Evolutionary conservation across 2,329 filamentous ascomycete species (phyloP).

Genomic region (Penicillium sclerotiorum): DNA sequence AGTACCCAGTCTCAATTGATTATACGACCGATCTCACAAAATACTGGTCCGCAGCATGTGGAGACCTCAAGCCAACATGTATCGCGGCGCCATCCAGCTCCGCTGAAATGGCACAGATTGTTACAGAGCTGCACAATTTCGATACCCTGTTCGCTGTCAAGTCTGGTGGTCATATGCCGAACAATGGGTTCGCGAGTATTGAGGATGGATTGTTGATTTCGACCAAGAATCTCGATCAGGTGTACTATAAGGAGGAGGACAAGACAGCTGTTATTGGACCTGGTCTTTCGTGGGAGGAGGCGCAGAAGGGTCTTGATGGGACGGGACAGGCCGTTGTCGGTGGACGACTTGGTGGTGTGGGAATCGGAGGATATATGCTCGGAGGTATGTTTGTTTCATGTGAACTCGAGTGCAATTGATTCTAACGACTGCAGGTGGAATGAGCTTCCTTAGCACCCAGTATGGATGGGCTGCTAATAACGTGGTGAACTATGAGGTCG

Average conservation of each 20-base stretch:
- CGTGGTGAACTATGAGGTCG: slow-evolving; percentile 51
- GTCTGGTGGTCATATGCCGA: slow-evolving; percentile 53
- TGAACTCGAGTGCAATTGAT: neutral
- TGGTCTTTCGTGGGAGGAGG: slow-evolving; percentile 40
- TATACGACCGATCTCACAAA: slow-evolving; percentile 45
- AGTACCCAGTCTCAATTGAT: slow-evolving; percentile 33
- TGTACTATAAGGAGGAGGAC: slow-evolving; percentile 38
- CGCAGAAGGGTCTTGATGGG: slow-evolving; percentile 34
- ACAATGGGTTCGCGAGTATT: slow-evolving; percentile 51
- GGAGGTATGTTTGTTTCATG: slow-evolving; percentile 36
- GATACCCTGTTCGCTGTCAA: slow-evolving; percentile 59
- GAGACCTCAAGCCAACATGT: slow-evolving; percentile 49
- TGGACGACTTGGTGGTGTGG: slow-evolving; percentile 53
- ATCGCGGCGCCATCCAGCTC: slow-evolving; percentile 53
- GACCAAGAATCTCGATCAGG: slow-evolving; percentile 48
- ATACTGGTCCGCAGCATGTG: slow-evolving; percentile 52
- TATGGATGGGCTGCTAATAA: slow-evolving; percentile 55
- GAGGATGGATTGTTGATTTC: slow-evolving; percentile 48
- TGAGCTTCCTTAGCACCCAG: slow-evolving; percentile 55
- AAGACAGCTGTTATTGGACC: slow-evolving; percentile 45
- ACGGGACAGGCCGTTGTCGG: slow-evolving; percentile 43
- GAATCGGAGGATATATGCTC: slow-evolving; percentile 51
- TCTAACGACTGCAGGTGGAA: slow-evolving; percentile 26
- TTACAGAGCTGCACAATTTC: slow-evolving; percentile 53
- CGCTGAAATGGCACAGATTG: slow-evolving; percentile 56